Evolutionary conservation across 441 rosid genomes (phyloP).

Genomic region (Mallotus repandus): DNA sequence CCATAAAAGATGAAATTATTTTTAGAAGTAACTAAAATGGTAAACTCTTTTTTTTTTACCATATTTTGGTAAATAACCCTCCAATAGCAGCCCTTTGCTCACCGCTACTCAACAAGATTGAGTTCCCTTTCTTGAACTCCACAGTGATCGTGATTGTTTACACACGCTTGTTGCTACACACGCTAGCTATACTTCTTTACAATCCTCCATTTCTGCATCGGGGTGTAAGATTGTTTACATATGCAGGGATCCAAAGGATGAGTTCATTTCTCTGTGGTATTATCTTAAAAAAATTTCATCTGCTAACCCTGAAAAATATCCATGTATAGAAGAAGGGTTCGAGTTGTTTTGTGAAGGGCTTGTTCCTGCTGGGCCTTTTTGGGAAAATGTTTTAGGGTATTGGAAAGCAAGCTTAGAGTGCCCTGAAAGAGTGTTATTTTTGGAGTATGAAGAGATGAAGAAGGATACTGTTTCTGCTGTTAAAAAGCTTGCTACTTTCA

Average conservation of each 20-base stretch:
- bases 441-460: neutral
- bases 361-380: neutral
- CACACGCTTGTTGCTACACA: neutral
- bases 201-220: neutral
- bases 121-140: too few species aligned
- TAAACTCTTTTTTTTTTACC: too few species aligned
- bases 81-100: too few species aligned
- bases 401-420: neutral
- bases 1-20: too few species aligned
- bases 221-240: neutral
- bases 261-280: neutral
- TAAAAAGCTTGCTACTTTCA: conserved; percentile 4
- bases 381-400: too few species aligned
- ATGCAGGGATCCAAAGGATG: neutral
- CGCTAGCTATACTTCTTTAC: neutral
- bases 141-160: too few species aligned
- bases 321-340: neutral
- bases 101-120: too few species aligned
- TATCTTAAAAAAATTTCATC: too few species aligned
- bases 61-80: too few species aligned
- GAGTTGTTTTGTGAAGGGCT: neutral
- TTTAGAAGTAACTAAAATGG: too few species aligned
- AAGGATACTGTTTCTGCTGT: neutral
- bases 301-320: neutral
- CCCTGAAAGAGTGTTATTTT: neutral